Conservation (phyloP, 208 protist genomes). For the Leishmania major region DNA sequence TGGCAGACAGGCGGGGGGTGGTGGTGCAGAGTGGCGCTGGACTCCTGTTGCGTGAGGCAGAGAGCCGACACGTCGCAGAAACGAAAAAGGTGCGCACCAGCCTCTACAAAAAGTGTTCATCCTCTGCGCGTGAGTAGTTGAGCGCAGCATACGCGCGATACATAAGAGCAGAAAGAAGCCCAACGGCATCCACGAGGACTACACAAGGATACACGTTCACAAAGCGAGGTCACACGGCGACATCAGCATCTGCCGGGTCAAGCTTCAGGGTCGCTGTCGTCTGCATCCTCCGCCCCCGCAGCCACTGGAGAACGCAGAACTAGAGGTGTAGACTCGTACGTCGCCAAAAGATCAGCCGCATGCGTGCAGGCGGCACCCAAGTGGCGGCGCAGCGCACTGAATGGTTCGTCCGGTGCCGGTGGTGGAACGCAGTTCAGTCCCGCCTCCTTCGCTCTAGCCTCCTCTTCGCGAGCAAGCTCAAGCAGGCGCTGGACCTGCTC, state of each 20-base stretch:
- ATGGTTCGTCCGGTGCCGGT: conserved; percentile 5
- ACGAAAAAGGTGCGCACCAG: not conserved
- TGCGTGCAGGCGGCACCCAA: conserved; percentile 6
- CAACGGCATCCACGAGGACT: not conserved
- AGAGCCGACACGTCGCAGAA: not conserved
- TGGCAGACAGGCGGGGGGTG: not conserved
- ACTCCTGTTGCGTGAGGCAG: not conserved
- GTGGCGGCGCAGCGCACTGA: conserved; percentile 12
- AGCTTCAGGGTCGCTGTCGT: not conserved
- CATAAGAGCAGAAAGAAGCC: not conserved
- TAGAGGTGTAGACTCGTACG: conserved; percentile 23
- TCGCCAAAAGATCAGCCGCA: conserved; percentile 17
- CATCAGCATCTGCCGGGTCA: not conserved
- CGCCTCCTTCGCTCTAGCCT: conserved; percentile 19
- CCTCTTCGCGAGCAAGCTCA: conserved; percentile 46
- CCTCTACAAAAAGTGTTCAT: not conserved
- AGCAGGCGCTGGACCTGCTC: conserved; percentile 44
- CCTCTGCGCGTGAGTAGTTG: not conserved
- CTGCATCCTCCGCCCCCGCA: conserved; percentile 1
- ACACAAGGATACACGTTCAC: not conserved
- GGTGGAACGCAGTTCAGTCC: not conserved
- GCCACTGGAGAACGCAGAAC: conserved; percentile 7
- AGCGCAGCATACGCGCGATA: not conserved
- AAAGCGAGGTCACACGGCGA: not conserved
- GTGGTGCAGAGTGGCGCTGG: not conserved